These are phyloP conservation scores for Lactifluus rugatus DNA, from an alignment of 768 basidiomycete species.

Conservation along the genomic window DNA sequence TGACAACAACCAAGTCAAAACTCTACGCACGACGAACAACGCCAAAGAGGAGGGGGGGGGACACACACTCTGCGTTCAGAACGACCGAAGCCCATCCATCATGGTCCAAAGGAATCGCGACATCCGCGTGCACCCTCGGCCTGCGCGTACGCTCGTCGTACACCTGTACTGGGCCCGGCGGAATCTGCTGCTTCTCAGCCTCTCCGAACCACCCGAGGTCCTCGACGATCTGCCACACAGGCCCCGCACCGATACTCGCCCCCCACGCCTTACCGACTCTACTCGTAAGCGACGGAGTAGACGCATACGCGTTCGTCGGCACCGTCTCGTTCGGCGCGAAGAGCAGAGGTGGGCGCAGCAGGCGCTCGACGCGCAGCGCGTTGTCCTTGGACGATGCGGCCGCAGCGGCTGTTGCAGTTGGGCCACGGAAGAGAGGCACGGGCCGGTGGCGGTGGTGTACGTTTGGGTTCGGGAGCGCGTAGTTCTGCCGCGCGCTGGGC, in stretches of 20 bases:
- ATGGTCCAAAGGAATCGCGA: conserved; percentile 29
- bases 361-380: conserved; percentile 41
- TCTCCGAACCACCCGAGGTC: conserved; percentile 77
- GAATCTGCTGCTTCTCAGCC: conserved; percentile 30
- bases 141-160: conserved; percentile 5
- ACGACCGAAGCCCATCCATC: conserved; percentile 38
- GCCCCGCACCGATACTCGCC: conserved; percentile 64
- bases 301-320: conserved; percentile 49
- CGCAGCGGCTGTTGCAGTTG: conserved; percentile 21
- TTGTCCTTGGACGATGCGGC: not conserved
- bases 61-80: conserved; percentile 35
- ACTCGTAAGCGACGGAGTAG: conserved; percentile 37
- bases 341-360: conserved; percentile 38
- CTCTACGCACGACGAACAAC: not conserved
- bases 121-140: conserved; percentile 46
- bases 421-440: conserved; percentile 44
- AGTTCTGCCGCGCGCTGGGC: conserved; percentile 37
- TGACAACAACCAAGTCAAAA: conserved; percentile 22
- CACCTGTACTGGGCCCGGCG: not conserved
- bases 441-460: conserved; percentile 68
- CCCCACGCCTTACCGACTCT: conserved; percentile 66
- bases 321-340: conserved; percentile 37
- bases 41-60: conserved; percentile 1
- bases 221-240: conserved; percentile 70
- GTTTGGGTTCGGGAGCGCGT: conserved; percentile 52